A percentile compares a stretch with the other conserved stretches of the same genome.
phyloP scores from a whole-genome alignment of 208 protist species.

The Porcisia hertigi region DNA sequence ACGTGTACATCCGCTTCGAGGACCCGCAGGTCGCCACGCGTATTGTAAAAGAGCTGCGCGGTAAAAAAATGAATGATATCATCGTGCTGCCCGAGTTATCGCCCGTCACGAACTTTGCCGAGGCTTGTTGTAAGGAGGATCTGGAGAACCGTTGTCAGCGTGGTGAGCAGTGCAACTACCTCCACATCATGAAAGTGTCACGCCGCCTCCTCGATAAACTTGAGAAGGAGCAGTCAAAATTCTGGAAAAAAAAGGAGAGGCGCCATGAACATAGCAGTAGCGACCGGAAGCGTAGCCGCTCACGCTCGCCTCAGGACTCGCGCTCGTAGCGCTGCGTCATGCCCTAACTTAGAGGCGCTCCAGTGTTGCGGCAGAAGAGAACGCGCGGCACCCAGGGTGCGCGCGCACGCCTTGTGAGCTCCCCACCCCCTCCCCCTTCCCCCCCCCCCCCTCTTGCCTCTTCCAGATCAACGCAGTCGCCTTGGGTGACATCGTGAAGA shows the following conservation, averaged over 20 bases:
- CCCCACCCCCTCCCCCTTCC: no score
- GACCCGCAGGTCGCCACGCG: constrained; percentile 85
- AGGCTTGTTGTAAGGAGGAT: constrained; percentile 97
- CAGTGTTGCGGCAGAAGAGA: not conserved
- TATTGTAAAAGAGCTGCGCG: constrained; percentile 82
- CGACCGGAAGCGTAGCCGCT: constrained; percentile 51
- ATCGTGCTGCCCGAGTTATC: constrained; percentile 94
- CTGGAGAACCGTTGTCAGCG: constrained; percentile 92
- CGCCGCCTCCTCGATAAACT: constrained; percentile 84
- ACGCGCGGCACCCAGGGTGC: not conserved
- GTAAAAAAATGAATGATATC: constrained; percentile 87
- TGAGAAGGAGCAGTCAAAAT: constrained; percentile 84
- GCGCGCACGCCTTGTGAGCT: not conserved
- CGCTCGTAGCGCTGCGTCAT: not conserved
- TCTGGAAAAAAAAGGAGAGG: constrained; percentile 67
- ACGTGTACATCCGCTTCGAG: constrained; percentile 97
- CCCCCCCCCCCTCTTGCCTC: no score
- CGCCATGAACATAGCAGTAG: constrained; percentile 25
- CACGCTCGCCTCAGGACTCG: constrained; percentile 7
- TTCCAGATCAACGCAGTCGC: no score
- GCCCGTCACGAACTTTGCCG: constrained; percentile 98
- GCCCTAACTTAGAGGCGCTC: no score
- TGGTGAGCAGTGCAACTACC: constrained; percentile 97
- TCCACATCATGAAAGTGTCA: constrained; percentile 95
- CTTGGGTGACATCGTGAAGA: no score